Evolutionary conservation across 352 stramenopile species (phyloP), one percentile per base, ranked within the genome.

Genomic region (Thalassiosira hispida): DNA sequence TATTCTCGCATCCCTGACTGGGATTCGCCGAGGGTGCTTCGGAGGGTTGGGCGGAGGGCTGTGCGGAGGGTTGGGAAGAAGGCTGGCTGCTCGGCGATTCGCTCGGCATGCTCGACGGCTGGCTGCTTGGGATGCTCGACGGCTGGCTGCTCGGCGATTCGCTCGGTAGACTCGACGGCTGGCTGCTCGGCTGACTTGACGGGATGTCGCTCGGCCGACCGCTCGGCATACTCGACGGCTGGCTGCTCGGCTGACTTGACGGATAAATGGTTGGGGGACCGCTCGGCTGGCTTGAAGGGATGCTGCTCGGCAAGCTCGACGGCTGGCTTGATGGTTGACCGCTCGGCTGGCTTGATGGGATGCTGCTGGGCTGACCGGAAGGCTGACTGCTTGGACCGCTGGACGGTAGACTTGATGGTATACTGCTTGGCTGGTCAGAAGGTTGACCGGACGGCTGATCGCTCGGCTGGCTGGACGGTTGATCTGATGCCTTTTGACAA

Each of bases 1-100:
- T 60, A 51, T 81, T 75, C 18, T 75, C 73, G 61, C 73, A 81
- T 6, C 62, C 66, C 33, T 74, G 52, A 42, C 29, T 71, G 18
- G 57, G 69, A 40, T 70, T 77, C 0, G 57, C 35, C 5, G 52
- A 66, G 29, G 57, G 27, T 25, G 46, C 2, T 22, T 52, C 20
- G 22, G 11, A 33, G 6, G 33, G 42, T 31, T 69, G 57, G n/a
- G 3, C 35, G 12, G 23, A 42, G 8, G 35, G 46, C n/a, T 9
- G n/a, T 11, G 7, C 6, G n/a, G 42, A 51, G 2, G 42, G 42
- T 51, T 51, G 42, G n/a, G 3, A n/a, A 4, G 42, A 51, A 6
- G 42, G 42, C 18, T 51, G 42, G n/a, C 42, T 22, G 3, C 12
- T 23, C 3, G 42, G 42, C 5, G 42, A n/a, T 51, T 51, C 42